These are phyloP conservation scores for Rhizopus stolonifer DNA, from an alignment of 371 early-diverging fungal species.

Conservation along the genomic window DNA sequence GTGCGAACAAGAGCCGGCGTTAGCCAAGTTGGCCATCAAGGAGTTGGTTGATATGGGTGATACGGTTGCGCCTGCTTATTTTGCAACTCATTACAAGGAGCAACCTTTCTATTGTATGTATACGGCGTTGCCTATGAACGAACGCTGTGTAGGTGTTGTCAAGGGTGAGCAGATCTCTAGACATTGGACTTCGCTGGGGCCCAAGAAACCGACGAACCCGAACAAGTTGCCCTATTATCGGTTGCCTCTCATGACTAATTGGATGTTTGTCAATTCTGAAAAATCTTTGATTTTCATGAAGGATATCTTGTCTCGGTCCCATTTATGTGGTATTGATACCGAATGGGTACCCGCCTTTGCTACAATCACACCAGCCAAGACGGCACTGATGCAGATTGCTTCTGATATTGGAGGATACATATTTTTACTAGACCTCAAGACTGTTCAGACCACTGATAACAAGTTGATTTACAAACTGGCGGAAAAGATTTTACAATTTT, in stretches of 20 bases:
- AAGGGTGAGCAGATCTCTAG: conserved; percentile 40
- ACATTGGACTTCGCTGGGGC: conserved; percentile 18
- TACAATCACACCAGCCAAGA: conserved; percentile 13
- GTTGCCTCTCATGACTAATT: conserved; percentile 24
- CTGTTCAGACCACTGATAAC: conserved; percentile 24
- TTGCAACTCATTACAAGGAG: conserved; percentile 35
- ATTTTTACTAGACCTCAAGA: conserved; percentile 42
- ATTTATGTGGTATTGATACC: conserved; percentile 41
- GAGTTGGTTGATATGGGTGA: conserved; percentile 49
- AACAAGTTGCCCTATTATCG: conserved; percentile 14
- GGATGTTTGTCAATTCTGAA: conserved; percentile 33
- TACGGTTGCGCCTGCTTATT: conserved; percentile 34
- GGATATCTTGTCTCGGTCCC: conserved; percentile 14
- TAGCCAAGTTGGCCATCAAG: conserved; percentile 42
- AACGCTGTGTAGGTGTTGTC: conserved; percentile 32
- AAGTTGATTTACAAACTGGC: conserved; percentile 15
- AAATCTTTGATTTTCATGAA: conserved; percentile 27
- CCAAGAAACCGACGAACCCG: conserved; percentile 14
- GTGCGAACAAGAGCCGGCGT: conserved; percentile 22
- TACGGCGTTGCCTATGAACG: conserved; percentile 24
- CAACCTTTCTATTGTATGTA: conserved; percentile 37
- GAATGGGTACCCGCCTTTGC: conserved; percentile 53
- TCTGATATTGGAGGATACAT: conserved; percentile 27
- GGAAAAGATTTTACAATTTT: conserved; percentile 22
- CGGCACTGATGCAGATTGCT: conserved; percentile 49